Evolutionary conservation across 352 stramenopile species (phyloP).

Genomic region (Phytopythium kandeliae): DNA sequence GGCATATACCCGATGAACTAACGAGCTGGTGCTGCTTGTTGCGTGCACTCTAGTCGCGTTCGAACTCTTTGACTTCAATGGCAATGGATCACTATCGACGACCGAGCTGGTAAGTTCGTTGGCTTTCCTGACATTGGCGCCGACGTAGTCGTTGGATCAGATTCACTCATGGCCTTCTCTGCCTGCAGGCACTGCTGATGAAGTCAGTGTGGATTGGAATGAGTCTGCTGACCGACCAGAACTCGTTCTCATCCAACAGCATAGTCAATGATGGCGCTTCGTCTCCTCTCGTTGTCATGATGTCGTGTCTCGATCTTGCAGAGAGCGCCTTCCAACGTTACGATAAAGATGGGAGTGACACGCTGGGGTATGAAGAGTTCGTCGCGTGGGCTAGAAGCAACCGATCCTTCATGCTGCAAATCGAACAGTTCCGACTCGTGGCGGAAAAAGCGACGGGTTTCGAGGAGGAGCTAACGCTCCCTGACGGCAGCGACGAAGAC

Average conservation of each 20-base stretch:
- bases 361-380: constrained; percentile 73
- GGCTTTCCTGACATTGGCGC: background rate
- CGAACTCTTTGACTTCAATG: constrained; percentile 77
- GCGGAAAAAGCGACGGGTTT: constrained; percentile 60
- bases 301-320: constrained; percentile 40
- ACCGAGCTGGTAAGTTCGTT: constrained; percentile 44
- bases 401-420: constrained; percentile 80
- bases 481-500: constrained; percentile 63
- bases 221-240: constrained; percentile 46
- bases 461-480: constrained; percentile 56
- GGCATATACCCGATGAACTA: no score
- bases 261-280: background rate
- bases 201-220: constrained; percentile 76
- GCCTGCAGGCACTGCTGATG: constrained; percentile 57
- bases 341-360: constrained; percentile 32
- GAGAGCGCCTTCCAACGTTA: constrained; percentile 50
- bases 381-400: constrained; percentile 81
- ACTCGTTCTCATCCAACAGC: background rate
- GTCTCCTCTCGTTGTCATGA: constrained; percentile 29
- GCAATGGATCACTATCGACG: constrained; percentile 64
- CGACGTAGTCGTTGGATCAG: background rate
- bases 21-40: background rate
- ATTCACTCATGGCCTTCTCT: background rate
- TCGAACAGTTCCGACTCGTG: constrained; percentile 72
- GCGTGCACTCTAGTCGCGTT: constrained; percentile 36